phyloP scores from a whole-genome alignment of 768 basidiomycete species.

The Crepidotus variabilis region DNA sequence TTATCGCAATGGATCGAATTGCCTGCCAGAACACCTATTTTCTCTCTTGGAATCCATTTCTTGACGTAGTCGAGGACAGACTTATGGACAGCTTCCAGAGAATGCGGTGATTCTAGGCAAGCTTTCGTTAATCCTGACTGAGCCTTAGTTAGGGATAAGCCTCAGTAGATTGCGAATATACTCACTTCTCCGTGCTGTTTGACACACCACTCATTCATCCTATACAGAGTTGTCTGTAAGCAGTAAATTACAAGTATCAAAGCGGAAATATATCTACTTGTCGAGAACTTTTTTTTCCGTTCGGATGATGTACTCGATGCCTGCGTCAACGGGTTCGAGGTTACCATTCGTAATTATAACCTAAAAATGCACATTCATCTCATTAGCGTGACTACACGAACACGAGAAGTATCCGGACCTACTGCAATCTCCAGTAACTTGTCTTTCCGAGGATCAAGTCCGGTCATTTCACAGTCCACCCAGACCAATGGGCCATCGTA shows the following conservation, averaged over 20 bases:
- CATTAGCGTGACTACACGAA: neutral
- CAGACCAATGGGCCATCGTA: constrained; percentile 70
- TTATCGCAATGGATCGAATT: constrained; percentile 84
- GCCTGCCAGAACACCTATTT: constrained; percentile 74
- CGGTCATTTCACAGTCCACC: constrained; percentile 91
- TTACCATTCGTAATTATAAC: constrained; percentile 88
- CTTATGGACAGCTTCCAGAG: constrained; percentile 53
- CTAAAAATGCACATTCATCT: constrained; percentile 26
- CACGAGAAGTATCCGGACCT: constrained; percentile 11
- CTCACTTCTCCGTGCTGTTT: constrained; percentile 74
- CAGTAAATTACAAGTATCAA: neutral
- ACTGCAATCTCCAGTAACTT: constrained; percentile 81
- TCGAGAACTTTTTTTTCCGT: constrained; percentile 71
- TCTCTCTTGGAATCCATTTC: constrained; percentile 72
- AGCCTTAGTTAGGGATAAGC: constrained; percentile 1
- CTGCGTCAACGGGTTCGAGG: constrained; percentile 75
- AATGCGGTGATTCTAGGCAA: constrained; percentile 69
- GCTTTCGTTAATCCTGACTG: constrained; percentile 82
- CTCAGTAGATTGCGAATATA: neutral
- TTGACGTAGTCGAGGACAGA: constrained; percentile 75
- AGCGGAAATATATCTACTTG: constrained; percentile 38
- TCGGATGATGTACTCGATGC: constrained; percentile 70
- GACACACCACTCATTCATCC: constrained; percentile 89
- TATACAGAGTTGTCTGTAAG: constrained; percentile 20
- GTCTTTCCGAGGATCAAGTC: constrained; percentile 62